A percentile compares a stretch with the other conserved stretches of the same genome.
These are phyloP conservation scores for Rubia tinctorum DNA, from an alignment of 305 asterid genomes.

Conservation along the genomic window DNA sequence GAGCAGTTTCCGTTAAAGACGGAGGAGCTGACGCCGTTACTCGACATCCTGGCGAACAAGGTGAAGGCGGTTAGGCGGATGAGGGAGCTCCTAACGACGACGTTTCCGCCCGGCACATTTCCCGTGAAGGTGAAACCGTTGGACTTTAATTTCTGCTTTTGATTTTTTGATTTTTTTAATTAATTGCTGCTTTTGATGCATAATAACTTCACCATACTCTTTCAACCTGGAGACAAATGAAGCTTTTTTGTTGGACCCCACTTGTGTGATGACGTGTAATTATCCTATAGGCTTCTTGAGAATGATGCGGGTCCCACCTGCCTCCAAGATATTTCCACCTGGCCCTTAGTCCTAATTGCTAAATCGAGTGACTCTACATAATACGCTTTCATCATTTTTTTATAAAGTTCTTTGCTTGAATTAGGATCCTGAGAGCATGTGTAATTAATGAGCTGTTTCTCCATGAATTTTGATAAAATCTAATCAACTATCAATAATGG, in stretches of 20 bases:
- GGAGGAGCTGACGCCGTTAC: conserved; percentile 86
- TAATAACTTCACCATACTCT: conserved; percentile 20
- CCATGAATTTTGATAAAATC: no score
- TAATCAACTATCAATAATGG: no score
- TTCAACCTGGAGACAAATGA: conserved; percentile 21
- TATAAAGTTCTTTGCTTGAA: neutral
- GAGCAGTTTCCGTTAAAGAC: conserved; percentile 87
- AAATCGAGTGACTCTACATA: neutral
- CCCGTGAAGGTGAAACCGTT: conserved; percentile 73
- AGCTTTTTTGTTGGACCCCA: conserved; percentile 21
- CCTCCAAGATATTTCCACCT: neutral
- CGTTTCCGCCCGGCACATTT: conserved; percentile 79
- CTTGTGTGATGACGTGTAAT: conserved; percentile 23
- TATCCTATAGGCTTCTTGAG: conserved; percentile 10
- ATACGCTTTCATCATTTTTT: no score
- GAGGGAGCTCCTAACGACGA: conserved; percentile 92
- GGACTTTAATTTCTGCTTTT: conserved; percentile 1
- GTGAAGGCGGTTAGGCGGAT: conserved; percentile 85
- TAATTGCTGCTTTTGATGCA: conserved; percentile 58
- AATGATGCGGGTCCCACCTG: conserved; percentile 15
- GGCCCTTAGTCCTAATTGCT: neutral
- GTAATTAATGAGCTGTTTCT: no score
- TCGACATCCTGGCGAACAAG: conserved; percentile 75
- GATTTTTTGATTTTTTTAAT: conserved; percentile 16
- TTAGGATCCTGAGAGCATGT: no score